Percentiles rank a stretch among this genome's conserved stretches.
Evolutionary conservation across 192 early-diverging fungal species (phyloP).

Genomic region (Dispira simplex): DNA sequence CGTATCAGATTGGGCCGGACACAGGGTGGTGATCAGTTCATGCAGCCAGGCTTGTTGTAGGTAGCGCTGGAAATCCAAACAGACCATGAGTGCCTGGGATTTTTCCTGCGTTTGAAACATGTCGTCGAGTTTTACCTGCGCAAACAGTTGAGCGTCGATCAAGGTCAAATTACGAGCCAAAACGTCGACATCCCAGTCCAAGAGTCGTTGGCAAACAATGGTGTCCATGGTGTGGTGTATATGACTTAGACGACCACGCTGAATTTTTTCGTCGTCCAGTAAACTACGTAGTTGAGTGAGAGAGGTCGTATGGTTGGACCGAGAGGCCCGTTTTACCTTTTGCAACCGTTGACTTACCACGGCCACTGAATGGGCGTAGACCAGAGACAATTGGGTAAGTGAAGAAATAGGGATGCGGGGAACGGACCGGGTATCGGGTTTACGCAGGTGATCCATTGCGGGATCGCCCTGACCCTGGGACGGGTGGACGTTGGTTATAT

Average conservation of each 20-base stretch:
- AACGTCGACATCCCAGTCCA: neutral
- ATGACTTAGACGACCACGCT: constrained; percentile 1
- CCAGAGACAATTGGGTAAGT: constrained; percentile 1
- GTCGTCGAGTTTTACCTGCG: neutral
- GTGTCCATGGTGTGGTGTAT: constrained; percentile 2
- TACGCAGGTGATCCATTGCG: no score
- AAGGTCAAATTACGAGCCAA: neutral
- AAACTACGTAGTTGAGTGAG: neutral
- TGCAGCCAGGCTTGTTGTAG: constrained; percentile 5
- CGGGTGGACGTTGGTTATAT: neutral
- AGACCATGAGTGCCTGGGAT: neutral
- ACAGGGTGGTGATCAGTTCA: neutral
- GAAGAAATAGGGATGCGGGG: constrained; percentile 3
- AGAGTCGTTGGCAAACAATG: neutral
- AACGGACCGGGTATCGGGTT: neutral
- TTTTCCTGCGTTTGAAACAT: neutral
- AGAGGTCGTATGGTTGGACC: neutral
- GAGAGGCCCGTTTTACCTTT: neutral
- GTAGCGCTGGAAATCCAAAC: constrained; percentile 1
- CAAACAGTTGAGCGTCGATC: constrained; percentile 2
- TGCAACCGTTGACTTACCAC: neutral
- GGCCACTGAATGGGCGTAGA: constrained; percentile 10
- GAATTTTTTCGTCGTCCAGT: constrained; percentile 4
- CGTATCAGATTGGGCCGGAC: neutral
- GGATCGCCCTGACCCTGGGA: no score